These are phyloP conservation scores for Globisporangium mamillatum DNA, from an alignment of 352 stramenopile species.

Conservation along the genomic window DNA sequence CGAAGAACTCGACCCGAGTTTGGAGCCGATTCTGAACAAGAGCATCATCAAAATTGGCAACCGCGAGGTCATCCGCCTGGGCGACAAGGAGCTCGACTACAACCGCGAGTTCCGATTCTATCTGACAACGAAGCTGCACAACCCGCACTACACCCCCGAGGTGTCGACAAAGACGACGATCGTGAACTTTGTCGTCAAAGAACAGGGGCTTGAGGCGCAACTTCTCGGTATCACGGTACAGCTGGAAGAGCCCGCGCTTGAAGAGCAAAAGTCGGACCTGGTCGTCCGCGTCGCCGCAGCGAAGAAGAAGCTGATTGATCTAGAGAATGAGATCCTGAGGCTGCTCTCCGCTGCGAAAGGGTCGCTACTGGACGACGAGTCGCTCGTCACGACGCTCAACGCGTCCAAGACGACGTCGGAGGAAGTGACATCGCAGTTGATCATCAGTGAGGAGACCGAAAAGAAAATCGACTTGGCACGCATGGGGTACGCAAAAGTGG, in stretches of 20 bases:
- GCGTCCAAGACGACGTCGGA: slow-evolving; percentile 94
- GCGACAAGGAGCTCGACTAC: slow-evolving; percentile 96
- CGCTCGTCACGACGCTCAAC: slow-evolving; percentile 94
- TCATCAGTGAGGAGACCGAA: slow-evolving; percentile 93
- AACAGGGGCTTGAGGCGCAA: slow-evolving; percentile 93
- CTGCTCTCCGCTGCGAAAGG: slow-evolving; percentile 90
- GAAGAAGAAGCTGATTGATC: slow-evolving; percentile 94
- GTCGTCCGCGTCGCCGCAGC: slow-evolving; percentile 89
- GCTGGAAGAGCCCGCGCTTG: slow-evolving; percentile 91
- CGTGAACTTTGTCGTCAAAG: slow-evolving; percentile 96
- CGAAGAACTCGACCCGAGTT: slow-evolving; percentile 93
- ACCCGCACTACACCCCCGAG: slow-evolving; percentile 95
- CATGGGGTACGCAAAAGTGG: slow-evolving; percentile 92
- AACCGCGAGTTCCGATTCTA: slow-evolving; percentile 94
- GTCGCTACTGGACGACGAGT: slow-evolving; percentile 92
- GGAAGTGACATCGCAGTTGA: slow-evolving; percentile 91
- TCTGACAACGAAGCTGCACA: slow-evolving; percentile 95
- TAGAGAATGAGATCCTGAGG: slow-evolving; percentile 95
- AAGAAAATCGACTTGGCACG: slow-evolving; percentile 94
- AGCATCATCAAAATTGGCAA: slow-evolving; percentile 94
- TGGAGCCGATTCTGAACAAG: slow-evolving; percentile 93
- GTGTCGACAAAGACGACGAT: slow-evolving; percentile 96
- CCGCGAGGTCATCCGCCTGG: slow-evolving; percentile 91
- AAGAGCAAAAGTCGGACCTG: slow-evolving; percentile 93
- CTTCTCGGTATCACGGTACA: slow-evolving; percentile 94